phyloP scores from a whole-genome alignment of 139 green algal species.

The Monoraphidium neglectum region DNA sequence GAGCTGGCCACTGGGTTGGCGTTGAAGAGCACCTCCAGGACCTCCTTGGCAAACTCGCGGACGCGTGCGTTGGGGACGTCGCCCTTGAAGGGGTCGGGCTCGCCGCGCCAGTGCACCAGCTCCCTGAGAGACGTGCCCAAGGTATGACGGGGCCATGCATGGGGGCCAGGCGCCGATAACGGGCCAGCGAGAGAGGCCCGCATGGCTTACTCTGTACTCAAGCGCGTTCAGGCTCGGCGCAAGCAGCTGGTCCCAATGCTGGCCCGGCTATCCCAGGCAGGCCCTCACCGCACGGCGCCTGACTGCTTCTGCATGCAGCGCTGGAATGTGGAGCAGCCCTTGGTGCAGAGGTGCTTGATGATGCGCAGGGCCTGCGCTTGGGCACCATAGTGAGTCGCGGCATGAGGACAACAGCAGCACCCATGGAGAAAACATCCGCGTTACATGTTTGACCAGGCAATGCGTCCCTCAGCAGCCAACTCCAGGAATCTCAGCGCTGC shows the following conservation, averaged over 20 bases:
- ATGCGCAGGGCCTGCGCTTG: conserved; percentile 71
- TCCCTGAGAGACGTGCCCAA: conserved; percentile 45
- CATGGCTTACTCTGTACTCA: too few species aligned
- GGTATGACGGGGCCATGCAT: too few species aligned
- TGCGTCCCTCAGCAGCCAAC: too few species aligned
- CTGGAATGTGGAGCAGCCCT: conserved; percentile 66
- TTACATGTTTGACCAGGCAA: too few species aligned
- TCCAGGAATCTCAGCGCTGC: background rate
- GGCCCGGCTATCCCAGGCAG: too few species aligned
- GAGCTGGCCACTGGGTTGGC: background rate
- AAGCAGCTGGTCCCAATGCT: too few species aligned
- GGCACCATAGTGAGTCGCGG: too few species aligned
- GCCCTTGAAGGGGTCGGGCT: conserved; percentile 67
- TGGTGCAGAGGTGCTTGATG: conserved; percentile 67
- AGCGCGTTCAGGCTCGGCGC: too few species aligned
- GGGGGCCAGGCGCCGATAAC: too few species aligned
- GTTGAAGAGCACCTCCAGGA: conserved; percentile 60
- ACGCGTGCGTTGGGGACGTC: conserved; percentile 63
- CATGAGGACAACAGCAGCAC: too few species aligned
- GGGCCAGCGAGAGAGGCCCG: too few species aligned
- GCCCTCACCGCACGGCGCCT: conserved; percentile 44
- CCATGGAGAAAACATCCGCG: too few species aligned
- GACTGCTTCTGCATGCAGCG: conserved; percentile 58
- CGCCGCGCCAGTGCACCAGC: conserved; percentile 54
- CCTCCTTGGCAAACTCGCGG: conserved; percentile 62